A percentile compares a stretch with the other conserved stretches of the same genome.
phyloP scores from a whole-genome alignment of 106 monocot genomes.

The Dioscorea alata region DNA sequence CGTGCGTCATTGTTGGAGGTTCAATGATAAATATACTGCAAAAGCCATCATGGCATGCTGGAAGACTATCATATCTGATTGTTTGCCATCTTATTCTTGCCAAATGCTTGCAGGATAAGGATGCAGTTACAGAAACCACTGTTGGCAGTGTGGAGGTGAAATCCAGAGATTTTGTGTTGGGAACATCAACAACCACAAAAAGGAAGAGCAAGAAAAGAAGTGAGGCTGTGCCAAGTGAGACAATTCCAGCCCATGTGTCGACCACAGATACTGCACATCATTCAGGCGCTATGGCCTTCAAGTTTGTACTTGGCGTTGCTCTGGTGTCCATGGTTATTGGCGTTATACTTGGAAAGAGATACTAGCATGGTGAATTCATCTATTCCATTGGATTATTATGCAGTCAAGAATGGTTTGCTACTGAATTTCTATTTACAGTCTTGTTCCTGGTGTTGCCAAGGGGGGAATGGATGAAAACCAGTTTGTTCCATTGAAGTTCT shows the following conservation, averaged over 20 bases:
- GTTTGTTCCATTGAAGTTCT: too few relatives aligned
- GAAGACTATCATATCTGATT: neutral
- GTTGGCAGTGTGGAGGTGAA: constrained; percentile 15
- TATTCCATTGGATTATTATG: too few relatives aligned
- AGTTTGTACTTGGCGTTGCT: constrained; percentile 72
- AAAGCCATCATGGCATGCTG: too few relatives aligned
- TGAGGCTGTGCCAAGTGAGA: constrained; percentile 5
- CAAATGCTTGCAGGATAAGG: constrained; percentile 5
- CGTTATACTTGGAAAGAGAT: constrained; percentile 67
- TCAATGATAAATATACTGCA: too few relatives aligned
- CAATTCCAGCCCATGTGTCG: constrained; percentile 11
- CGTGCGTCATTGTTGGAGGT: too few relatives aligned
- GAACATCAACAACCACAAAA: neutral
- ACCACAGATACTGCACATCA: constrained; percentile 13
- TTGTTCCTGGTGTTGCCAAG: too few relatives aligned
- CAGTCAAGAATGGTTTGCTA: too few relatives aligned
- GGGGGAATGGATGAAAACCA: too few relatives aligned
- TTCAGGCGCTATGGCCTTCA: constrained; percentile 45
- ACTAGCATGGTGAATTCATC: constrained; percentile 23
- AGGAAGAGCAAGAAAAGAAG: constrained; percentile 32
- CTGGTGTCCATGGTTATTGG: constrained; percentile 64
- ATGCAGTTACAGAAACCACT: constrained; percentile 3
- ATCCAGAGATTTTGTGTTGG: constrained; percentile 46
- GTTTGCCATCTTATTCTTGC: too few relatives aligned
- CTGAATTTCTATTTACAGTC: too few relatives aligned